Evolutionary conservation across 352 stramenopile genomes (phyloP).

Genomic region (Phytophthora pseudosyringae): DNA sequence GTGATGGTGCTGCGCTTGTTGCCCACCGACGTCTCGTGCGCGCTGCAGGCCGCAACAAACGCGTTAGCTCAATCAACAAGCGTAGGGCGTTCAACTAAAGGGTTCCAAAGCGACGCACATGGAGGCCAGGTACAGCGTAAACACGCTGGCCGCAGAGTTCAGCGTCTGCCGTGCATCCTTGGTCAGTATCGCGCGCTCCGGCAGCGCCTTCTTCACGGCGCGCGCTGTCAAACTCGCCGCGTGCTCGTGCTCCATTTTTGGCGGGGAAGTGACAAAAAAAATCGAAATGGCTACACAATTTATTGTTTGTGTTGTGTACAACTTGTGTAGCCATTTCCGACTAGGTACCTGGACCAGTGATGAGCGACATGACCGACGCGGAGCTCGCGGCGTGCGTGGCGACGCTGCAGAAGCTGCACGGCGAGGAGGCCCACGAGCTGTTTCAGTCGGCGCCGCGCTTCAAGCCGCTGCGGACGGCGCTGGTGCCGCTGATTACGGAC

Average conservation of each 20-base stretch:
- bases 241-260: slow-evolving; percentile 73
- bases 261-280: neutral
- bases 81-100: neutral
- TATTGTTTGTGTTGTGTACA: neutral
- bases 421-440: slow-evolving; percentile 44
- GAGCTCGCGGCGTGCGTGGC: slow-evolving; percentile 66
- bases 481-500: slow-evolving; percentile 67
- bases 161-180: slow-evolving; percentile 72
- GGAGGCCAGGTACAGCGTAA: slow-evolving; percentile 78
- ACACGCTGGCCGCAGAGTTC: slow-evolving; percentile 79
- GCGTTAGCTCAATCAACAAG: neutral
- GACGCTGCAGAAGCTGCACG: slow-evolving; percentile 64
- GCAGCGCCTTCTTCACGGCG: slow-evolving; percentile 72
- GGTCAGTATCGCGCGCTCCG: slow-evolving; percentile 69
- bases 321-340: neutral
- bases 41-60: slow-evolving; percentile 40
- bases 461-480: slow-evolving; percentile 65
- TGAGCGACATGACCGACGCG: slow-evolving; percentile 21
- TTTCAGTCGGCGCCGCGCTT: slow-evolving; percentile 59
- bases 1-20: slow-evolving; percentile 84
- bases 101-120: slow-evolving; percentile 49
- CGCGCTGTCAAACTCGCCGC: slow-evolving; percentile 68
- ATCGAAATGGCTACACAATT: too few relatives aligned
- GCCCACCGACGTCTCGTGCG: slow-evolving; percentile 64
- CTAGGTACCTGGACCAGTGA: slow-evolving; percentile 7